Percentiles rank a stretch among this genome's conserved stretches.
These are phyloP conservation scores for Clonostachys rhizophaga DNA, from an alignment of 2,329 filamentous ascomycete genomes.

Conservation along the genomic window DNA sequence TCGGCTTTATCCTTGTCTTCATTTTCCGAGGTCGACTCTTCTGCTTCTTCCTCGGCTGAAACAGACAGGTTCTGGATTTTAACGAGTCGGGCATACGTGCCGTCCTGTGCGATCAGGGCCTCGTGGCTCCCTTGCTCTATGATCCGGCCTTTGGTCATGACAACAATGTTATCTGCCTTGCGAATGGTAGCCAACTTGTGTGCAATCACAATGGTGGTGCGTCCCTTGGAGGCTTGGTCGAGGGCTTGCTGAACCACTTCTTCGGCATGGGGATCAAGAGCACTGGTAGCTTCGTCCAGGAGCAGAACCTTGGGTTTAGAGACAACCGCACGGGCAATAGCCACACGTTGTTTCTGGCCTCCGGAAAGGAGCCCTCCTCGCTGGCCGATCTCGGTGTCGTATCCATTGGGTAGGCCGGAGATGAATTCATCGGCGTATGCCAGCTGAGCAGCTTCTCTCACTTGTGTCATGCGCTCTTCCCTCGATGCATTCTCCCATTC, in stretches of 20 bases:
- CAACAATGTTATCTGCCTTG: constrained; percentile 91
- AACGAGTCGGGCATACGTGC: constrained; percentile 80
- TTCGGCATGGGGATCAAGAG: constrained; percentile 91
- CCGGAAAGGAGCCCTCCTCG: constrained; percentile 89
- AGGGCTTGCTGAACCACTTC: constrained; percentile 90
- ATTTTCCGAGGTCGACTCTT: constrained; percentile 6
- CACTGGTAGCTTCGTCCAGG: constrained; percentile 91
- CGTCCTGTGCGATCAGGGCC: constrained; percentile 60
- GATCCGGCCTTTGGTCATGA: constrained; percentile 82
- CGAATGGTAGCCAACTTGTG: constrained; percentile 94
- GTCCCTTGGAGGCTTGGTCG: constrained; percentile 76
- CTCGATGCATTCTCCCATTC: constrained; percentile 19
- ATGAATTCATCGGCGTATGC: constrained; percentile 96
- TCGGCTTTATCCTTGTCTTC: not conserved
- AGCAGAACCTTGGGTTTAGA: constrained; percentile 89
- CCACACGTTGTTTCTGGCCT: constrained; percentile 95
- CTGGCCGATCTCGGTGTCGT: constrained; percentile 93
- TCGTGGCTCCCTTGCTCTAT: constrained; percentile 90
- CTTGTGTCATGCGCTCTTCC: constrained; percentile 52
- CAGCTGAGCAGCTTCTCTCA: constrained; percentile 82
- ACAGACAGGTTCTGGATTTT: constrained; percentile 58
- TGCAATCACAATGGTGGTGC: constrained; percentile 94
- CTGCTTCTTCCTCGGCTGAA: constrained; percentile 5
- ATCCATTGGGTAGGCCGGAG: constrained; percentile 73
- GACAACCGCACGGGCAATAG: constrained; percentile 86